These are phyloP conservation scores for Aspergillus haitiensis DNA, from an alignment of 495 filamentous ascomycete species.

Conservation along the genomic window DNA sequence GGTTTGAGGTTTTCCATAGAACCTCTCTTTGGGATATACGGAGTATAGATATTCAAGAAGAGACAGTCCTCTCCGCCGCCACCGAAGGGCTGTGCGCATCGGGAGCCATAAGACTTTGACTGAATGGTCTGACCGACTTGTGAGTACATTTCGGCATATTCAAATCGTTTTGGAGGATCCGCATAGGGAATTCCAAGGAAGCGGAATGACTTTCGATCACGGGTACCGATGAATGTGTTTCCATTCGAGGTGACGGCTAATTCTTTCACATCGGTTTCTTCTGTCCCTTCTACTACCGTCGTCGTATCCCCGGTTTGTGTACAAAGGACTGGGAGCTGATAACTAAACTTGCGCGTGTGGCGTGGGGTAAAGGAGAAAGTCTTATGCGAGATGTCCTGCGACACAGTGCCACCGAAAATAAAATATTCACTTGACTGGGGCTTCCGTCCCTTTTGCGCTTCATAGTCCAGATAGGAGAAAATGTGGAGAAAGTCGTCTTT, in stretches of 20 bases:
- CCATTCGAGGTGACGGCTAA: slow-evolving; percentile 35
- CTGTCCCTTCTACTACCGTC: slow-evolving; percentile 9
- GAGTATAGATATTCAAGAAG: slow-evolving; percentile 46
- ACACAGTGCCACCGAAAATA: slow-evolving; percentile 35
- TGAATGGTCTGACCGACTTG: slow-evolving; percentile 36
- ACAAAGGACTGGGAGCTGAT: slow-evolving; percentile 41
- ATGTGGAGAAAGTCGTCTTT: slow-evolving; percentile 35
- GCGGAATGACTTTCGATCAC: slow-evolving; percentile 50
- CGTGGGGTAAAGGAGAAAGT: slow-evolving; percentile 21
- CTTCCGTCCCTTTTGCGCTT: slow-evolving; percentile 10
- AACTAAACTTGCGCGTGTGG: slow-evolving; percentile 17
- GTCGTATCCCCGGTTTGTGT: slow-evolving; percentile 36
- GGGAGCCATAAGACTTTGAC: slow-evolving; percentile 40
- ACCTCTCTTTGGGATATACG: slow-evolving; percentile 38
- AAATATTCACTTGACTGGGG: slow-evolving; percentile 14
- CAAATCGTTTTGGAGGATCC: slow-evolving; percentile 39
- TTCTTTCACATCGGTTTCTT: slow-evolving; percentile 21
- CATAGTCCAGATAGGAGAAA: slow-evolving; percentile 40
- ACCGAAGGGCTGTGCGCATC: slow-evolving; percentile 40
- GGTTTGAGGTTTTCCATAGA: slow-evolving; percentile 34
- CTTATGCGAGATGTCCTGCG: slow-evolving; percentile 16
- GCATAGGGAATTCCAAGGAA: slow-evolving; percentile 52
- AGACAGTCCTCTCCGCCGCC: slow-evolving; percentile 41
- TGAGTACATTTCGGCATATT: slow-evolving; percentile 41
- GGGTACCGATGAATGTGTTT: slow-evolving; percentile 42